A percentile compares a stretch with the other conserved stretches of the same genome.
Evolutionary conservation across 108 stramenopile genomes (phyloP).

Genomic region (Seminavis robusta): DNA sequence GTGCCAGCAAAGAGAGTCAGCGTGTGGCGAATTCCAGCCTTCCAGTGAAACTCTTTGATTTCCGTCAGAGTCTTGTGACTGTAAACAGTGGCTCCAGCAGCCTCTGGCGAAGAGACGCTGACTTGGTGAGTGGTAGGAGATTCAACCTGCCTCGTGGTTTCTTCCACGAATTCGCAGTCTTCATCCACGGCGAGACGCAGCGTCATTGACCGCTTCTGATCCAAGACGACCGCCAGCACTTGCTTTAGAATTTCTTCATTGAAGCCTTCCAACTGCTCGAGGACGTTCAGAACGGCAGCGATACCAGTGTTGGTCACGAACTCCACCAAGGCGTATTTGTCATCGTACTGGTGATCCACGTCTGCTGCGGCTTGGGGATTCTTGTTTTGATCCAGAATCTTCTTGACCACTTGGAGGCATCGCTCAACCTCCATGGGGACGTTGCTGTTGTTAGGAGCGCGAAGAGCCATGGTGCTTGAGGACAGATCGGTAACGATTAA

Average conservation of each 20-base stretch:
- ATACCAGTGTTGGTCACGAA: constrained; percentile 34
- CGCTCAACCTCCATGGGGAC: no score
- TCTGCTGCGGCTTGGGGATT: constrained; percentile 2
- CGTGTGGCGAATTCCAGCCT: constrained; percentile 3
- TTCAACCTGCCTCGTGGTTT: neutral
- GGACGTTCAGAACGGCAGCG: constrained; percentile 34
- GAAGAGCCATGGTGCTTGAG: no score
- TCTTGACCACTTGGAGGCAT: neutral
- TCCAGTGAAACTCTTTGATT: constrained; percentile 42
- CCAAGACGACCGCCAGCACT: constrained; percentile 16
- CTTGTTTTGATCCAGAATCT: constrained; percentile 7
- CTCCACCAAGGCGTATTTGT: constrained; percentile 45
- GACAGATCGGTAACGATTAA: no score
- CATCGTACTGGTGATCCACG: constrained; percentile 38
- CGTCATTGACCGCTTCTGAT: constrained; percentile 13
- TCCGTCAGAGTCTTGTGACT: constrained; percentile 7
- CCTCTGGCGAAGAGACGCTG: neutral
- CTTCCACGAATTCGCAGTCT: constrained; percentile 5
- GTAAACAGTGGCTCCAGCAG: neutral
- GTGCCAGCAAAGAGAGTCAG: constrained; percentile 17
- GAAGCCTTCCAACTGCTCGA: constrained; percentile 48
- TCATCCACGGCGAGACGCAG: constrained; percentile 30
- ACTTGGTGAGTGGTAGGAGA: neutral
- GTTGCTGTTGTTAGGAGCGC: no score
- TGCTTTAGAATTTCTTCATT: constrained; percentile 10